A percentile compares a stretch with the other conserved stretches of the same genome.
Evolutionary conservation across 2,329 filamentous ascomycete species (phyloP).

Genomic region (Cadophora luteo-olivacea): DNA sequence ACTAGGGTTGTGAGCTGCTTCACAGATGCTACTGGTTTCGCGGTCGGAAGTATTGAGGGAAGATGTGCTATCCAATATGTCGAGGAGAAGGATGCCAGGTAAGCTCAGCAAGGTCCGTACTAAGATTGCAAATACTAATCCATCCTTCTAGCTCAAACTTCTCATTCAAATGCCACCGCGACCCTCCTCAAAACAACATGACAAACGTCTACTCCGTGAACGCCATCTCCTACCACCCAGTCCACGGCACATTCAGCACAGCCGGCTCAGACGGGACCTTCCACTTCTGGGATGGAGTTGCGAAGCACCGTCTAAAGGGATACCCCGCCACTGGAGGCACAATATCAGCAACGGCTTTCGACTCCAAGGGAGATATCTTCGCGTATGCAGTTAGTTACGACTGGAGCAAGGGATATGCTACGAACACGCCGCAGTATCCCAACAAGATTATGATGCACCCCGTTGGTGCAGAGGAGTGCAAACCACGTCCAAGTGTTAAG

Average conservation of each 20-base stretch:
- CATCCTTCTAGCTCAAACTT: slow-evolving; percentile 75
- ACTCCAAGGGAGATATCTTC: slow-evolving; percentile 81
- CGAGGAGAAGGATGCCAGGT: slow-evolving; percentile 89
- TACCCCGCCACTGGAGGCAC: slow-evolving; percentile 85
- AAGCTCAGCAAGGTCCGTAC: slow-evolving; percentile 40
- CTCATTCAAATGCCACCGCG: slow-evolving; percentile 98
- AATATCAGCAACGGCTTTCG: slow-evolving; percentile 93
- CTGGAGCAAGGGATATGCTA: slow-evolving; percentile 95
- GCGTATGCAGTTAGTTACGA: slow-evolving; percentile 94
- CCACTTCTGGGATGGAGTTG: slow-evolving; percentile 95
- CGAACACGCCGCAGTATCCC: slow-evolving; percentile 76
- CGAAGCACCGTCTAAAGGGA: slow-evolving; percentile 87
- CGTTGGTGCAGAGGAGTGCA: slow-evolving; percentile 69
- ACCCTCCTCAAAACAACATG: slow-evolving; percentile 74
- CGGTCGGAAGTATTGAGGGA: slow-evolving; percentile 95
- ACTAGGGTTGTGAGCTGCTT: slow-evolving; percentile 96
- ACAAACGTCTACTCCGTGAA: slow-evolving; percentile 96
- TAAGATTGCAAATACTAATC: slow-evolving; percentile 16
- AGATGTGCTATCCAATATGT: slow-evolving; percentile 98
- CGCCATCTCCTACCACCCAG: slow-evolving; percentile 95
- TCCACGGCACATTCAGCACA: slow-evolving; percentile 97
- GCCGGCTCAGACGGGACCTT: slow-evolving; percentile 96
- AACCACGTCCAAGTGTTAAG: slow-evolving; percentile 52
- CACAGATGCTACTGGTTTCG: slow-evolving; percentile 87
- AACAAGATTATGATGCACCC: slow-evolving; percentile 89